Base-by-base conservation (phyloP, 768 basidiomycete genomes). In the Pleurotus ostreatus region DNA sequence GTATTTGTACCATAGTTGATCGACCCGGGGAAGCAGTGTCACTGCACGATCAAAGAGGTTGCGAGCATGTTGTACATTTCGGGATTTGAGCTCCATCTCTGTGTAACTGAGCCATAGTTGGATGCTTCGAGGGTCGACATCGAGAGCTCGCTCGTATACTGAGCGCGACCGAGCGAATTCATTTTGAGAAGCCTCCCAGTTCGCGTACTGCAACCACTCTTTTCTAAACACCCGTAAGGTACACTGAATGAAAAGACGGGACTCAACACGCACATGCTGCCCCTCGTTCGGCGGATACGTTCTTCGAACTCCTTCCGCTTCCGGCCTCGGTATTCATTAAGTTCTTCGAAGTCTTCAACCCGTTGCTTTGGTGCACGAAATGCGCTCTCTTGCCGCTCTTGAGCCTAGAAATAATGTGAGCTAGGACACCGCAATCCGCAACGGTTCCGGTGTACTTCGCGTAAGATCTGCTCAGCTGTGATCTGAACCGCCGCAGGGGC, bases 1-100 rank as follows among this genome's bases (percentile, higher is more conserved):
- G 56, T 98, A 99, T 70, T 98, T 98, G 82, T 98, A 98, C 97
- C 97, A 98, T 5, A 99, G 80, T 66, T 96, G 90, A 69, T 99
- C 95, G 48, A 99, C 86, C 45, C 97, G 88, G 8, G 97, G 97
- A 22, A 99, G 85, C 1, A 98, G 80, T 4, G 96, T 99, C 59
- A 99, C 94, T 2, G 94, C 94, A 61, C 97, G 85, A 75, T 99
- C 97, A 69, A 92, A 98, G 20, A 98, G 80, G 72, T 99, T 99
- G 49, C 97, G 88, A 0, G 97, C 88, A 63, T 98, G 97, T 65
- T 96, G 91, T 53, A 99, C 92, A 65, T 99, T 98, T 59, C 97
- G 91, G 4, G 92, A 89, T 73, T 98, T 98, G 62, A 99, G 82
- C 71, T 99, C 97, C 90, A 94, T 94, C 70, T 99, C 96, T 4